A percentile compares a stretch with the other conserved stretches of the same genome.
phyloP scores from a whole-genome alignment of 306 rosid species.

The Carpinus fangiana region DNA sequence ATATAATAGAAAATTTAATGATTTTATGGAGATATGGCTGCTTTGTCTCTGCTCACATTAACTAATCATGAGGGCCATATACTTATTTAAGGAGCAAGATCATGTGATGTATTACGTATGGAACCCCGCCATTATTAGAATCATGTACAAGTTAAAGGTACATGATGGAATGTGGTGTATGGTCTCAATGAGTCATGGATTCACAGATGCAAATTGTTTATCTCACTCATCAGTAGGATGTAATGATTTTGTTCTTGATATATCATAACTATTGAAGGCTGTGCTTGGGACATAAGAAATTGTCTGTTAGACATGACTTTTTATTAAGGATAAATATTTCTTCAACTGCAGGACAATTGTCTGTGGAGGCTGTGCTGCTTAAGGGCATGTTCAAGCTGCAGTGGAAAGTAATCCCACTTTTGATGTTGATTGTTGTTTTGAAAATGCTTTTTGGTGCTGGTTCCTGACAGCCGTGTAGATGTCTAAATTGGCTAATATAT shows the following conservation, averaged over 20 bases:
- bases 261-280: conserved; percentile 14
- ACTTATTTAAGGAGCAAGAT: neutral
- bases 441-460: conserved; percentile 33
- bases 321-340: conserved; percentile 9
- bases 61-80: neutral
- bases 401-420: conserved; percentile 6
- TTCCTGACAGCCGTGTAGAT: conserved; percentile 35
- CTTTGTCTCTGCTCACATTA: neutral
- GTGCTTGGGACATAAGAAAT: neutral
- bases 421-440: conserved; percentile 27
- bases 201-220: conserved; percentile 7
- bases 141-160: neutral
- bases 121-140: neutral
- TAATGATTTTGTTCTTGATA: neutral
- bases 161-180: neutral
- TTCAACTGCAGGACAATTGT: conserved; percentile 57
- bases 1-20: too few species aligned
- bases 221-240: neutral
- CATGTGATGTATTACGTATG: neutral
- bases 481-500: conserved; percentile 29
- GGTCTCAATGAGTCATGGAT: neutral
- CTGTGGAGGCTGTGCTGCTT: conserved; percentile 81
- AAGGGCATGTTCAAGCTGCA: conserved; percentile 18
- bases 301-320: neutral
- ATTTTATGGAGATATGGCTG: too few species aligned